Percentiles rank a stretch among this genome's conserved stretches.
Evolutionary conservation across 75 land plant genomes (phyloP).

Genomic region (Selaginella moellendorffii): DNA sequence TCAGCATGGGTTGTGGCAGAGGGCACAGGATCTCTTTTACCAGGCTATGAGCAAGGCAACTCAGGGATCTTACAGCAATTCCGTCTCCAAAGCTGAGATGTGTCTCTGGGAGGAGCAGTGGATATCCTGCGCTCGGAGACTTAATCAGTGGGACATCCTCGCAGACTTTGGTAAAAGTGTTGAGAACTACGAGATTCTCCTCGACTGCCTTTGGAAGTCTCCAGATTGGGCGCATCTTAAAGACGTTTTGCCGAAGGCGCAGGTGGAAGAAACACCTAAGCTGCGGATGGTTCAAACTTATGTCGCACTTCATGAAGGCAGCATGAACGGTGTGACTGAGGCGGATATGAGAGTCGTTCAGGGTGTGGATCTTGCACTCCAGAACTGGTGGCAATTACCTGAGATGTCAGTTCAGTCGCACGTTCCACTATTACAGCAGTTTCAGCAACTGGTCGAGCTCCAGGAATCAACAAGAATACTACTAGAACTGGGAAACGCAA

Average conservation of each 20-base stretch:
- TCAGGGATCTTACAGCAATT: constrained; percentile 49
- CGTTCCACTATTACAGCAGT: constrained; percentile 90
- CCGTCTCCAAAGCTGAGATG: constrained; percentile 95
- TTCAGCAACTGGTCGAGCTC: constrained; percentile 95
- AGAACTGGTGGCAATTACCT: constrained; percentile 99
- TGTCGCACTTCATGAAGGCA: constrained; percentile 69
- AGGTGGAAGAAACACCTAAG: constrained; percentile 90
- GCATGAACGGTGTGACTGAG: constrained; percentile 58
- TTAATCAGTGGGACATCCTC: constrained; percentile 92
- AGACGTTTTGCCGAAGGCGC: constrained; percentile 89
- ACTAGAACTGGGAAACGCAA: constrained; percentile 88
- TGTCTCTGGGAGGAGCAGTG: constrained; percentile 99
- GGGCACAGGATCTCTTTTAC: constrained; percentile 87
- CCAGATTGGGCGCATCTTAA: constrained; percentile 85
- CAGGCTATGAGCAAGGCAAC: constrained; percentile 97
- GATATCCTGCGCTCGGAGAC: constrained; percentile 79
- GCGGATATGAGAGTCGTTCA: constrained; percentile 69
- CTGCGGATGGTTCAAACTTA: constrained; percentile 74
- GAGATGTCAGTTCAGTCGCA: constrained; percentile 89
- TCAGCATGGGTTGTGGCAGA: constrained; percentile 99
- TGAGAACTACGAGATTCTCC: constrained; percentile 82
- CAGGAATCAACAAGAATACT: constrained; percentile 84
- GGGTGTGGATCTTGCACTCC: constrained; percentile 87
- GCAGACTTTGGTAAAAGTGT: constrained; percentile 80
- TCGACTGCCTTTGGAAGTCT: constrained; percentile 78